Conservation (phyloP, 2,329 filamentous ascomycete species). For the Fusarium subglutinans region DNA sequence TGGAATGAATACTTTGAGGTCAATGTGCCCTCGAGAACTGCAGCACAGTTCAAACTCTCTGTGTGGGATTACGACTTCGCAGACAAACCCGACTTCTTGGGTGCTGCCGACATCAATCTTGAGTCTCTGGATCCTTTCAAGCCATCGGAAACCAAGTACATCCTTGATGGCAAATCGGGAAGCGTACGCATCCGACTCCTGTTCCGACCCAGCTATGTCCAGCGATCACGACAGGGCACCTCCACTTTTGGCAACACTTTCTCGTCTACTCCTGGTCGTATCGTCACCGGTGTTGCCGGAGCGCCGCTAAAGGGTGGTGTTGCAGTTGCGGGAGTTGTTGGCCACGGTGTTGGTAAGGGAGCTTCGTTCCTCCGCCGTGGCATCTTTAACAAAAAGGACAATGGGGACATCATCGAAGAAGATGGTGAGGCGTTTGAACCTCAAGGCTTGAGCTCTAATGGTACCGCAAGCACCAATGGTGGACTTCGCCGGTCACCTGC, state of each 20-base stretch:
- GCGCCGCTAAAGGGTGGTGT: constrained; percentile 94
- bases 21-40: constrained; percentile 82
- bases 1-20: constrained; percentile 98
- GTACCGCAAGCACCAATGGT: constrained; percentile 49
- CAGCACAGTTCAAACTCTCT: constrained; percentile 81
- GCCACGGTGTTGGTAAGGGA: constrained; percentile 85
- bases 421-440: constrained; percentile 53
- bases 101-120: constrained; percentile 78
- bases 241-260: constrained; percentile 95
- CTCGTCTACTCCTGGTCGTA: constrained; percentile 82
- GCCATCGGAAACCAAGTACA: constrained; percentile 76
- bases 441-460: constrained; percentile 48
- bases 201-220: constrained; percentile 93
- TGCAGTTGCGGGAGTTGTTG: constrained; percentile 75
- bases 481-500: constrained; percentile 55
- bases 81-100: constrained; percentile 92
- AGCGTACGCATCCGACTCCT: constrained; percentile 82
- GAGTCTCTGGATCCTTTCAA: constrained; percentile 85
- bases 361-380: constrained; percentile 91
- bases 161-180: constrained; percentile 90
- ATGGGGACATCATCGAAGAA: constrained; percentile 64
- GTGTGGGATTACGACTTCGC: constrained; percentile 98
- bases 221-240: constrained; percentile 85
- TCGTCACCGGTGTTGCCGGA: constrained; percentile 82
- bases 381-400: constrained; percentile 77